Conservation (phyloP, 129 eudicot species). For the Ambrosia trifida region DNA sequence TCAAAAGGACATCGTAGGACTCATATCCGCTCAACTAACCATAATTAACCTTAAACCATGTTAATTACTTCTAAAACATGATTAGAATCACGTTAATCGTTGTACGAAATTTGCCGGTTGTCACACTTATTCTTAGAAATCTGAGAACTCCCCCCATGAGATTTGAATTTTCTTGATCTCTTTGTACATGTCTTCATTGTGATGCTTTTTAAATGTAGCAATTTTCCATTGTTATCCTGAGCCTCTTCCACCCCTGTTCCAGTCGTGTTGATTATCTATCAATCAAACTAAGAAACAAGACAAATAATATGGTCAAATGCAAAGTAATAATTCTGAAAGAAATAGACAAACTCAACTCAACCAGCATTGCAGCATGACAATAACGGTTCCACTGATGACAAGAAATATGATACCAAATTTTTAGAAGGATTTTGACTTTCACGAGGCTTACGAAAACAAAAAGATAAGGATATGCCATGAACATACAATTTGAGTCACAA, state of each 20-base stretch:
- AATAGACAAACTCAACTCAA: background rate
- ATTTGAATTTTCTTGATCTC: slow-evolving; percentile 41
- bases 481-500: background rate
- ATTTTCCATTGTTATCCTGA: slow-evolving; percentile 32
- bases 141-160: slow-evolving; percentile 32
- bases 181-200: slow-evolving; percentile 29
- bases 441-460: background rate
- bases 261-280: slow-evolving; percentile 39
- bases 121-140: slow-evolving; percentile 41
- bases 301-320: slow-evolving; percentile 8
- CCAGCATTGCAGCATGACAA: background rate
- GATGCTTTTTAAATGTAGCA: slow-evolving; percentile 35
- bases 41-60: too few relatives aligned
- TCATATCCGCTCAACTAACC: too few relatives aligned
- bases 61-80: too few relatives aligned
- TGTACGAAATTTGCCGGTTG: too few relatives aligned
- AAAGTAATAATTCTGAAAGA: slow-evolving; percentile 7
- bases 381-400: background rate
- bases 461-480: background rate
- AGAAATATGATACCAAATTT: slow-evolving; percentile 3
- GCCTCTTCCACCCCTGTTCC: slow-evolving; percentile 36
- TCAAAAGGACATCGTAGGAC: too few relatives aligned
- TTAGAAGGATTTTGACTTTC: background rate
- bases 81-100: too few relatives aligned
- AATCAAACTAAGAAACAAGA: slow-evolving; percentile 32